Evolutionary conservation across 139 green algal genomes (phyloP).

Genomic region (Chlamydomonas sp.): DNA sequence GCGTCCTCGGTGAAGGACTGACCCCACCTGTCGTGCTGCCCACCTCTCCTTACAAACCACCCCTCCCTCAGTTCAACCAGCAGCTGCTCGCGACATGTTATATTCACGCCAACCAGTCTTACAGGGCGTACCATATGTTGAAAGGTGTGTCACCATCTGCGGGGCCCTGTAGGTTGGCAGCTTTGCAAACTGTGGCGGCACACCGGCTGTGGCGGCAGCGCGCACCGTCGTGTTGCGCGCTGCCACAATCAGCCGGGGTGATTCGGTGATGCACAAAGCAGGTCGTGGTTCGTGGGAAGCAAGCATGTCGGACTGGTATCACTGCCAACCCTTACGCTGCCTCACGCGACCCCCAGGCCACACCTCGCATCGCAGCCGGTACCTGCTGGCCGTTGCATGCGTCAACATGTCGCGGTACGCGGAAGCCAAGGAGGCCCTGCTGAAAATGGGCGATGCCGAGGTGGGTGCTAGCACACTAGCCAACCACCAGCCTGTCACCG

Average conservation of each 20-base stretch:
- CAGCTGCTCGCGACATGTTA: constrained; percentile 89
- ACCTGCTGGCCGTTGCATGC: constrained; percentile 88
- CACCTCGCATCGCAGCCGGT: constrained; percentile 66
- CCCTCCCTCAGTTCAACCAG: constrained; percentile 76
- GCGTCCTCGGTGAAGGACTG: too few species aligned
- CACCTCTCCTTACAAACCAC: too few species aligned
- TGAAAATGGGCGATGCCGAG: constrained; percentile 46
- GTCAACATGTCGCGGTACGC: constrained; percentile 79
- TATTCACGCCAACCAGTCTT: constrained; percentile 76
- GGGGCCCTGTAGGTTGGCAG: neutral
- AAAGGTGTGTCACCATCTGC: constrained; percentile 48
- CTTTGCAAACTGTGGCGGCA: neutral
- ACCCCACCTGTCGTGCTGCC: too few species aligned
- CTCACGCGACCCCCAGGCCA: constrained; percentile 44
- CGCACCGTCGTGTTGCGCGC: too few species aligned
- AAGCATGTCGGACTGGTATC: neutral
- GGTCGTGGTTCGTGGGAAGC: too few species aligned
- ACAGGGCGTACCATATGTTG: constrained; percentile 82
- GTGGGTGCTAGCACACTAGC: constrained; percentile 8
- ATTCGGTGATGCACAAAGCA: too few species aligned
- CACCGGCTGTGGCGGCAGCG: too few species aligned
- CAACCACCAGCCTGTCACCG: too few species aligned
- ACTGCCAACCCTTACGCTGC: neutral
- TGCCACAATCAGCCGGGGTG: too few species aligned
- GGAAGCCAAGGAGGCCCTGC: constrained; percentile 86